Evolutionary conservation across 2,329 filamentous ascomycete genomes (phyloP), one percentile per base, ranked within the genome.

Genomic region (Nemania sp.): DNA sequence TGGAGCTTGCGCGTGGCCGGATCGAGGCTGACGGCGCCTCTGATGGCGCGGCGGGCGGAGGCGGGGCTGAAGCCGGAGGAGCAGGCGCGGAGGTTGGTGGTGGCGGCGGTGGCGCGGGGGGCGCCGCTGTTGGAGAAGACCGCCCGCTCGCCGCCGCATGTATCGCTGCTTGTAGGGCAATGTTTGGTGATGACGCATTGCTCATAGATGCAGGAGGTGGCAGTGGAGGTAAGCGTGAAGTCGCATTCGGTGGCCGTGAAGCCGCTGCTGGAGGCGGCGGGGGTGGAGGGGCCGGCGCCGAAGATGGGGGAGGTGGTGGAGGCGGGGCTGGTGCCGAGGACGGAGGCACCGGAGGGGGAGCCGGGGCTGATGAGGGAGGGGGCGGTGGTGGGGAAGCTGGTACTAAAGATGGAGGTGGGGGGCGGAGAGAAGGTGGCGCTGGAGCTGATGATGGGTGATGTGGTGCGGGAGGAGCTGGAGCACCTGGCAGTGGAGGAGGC

Each of bases 371-470:
- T 1, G 75, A 71, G 3, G 73, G 68, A 8, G 61, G 64, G 7
- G 73, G 73, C 79, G 55, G 81, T 78, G 26, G 80, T 75, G 78
- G 80, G 61, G 78, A 74, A 45, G 82, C 81, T 24, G 84, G 82
- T 22, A 85, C 81, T 52, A 84, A 81, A 51, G 84, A 79, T 38
- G 83, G 80, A 7, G 81, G 79, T 7, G 81, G 77, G 3, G 80
- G 78, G 72, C 41, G 57, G 35, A 52, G 41, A 47, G 63, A 58
- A 11, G 69, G 69, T 26, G 56, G 78, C 79, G 56, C 81, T 24
- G 84, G 82, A 20, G 85, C 81, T 47, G 84, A 81, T 57, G 84
- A 79, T 45, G 84, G 80, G 10, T 81, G 80, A 63, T 78, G 80
- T 35, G 74, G 80, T 64, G 76, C 78, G 64, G 66, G 80, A 66